Conservation (phyloP, 306 rosid species). For the Vigna reflexopilosa region DNA sequence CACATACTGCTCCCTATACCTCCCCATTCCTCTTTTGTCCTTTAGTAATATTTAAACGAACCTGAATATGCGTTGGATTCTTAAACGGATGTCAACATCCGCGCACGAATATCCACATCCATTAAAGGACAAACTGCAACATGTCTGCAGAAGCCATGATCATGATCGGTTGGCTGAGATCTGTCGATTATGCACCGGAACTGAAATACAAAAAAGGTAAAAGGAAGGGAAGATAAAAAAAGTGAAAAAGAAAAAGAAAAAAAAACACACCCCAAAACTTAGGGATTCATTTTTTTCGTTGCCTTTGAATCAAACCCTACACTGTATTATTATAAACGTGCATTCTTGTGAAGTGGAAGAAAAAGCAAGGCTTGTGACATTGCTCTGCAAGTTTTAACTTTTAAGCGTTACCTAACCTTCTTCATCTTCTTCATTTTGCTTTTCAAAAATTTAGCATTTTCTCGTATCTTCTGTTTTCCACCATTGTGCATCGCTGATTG, state of each 20-base stretch:
- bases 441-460: background rate
- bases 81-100: too few relatives aligned
- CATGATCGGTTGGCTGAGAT: too few relatives aligned
- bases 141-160: too few relatives aligned
- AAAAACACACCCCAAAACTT: background rate
- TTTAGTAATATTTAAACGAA: too few relatives aligned
- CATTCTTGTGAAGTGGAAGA: conserved; percentile 60
- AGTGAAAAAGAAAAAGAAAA: background rate
- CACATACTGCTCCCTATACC: too few relatives aligned
- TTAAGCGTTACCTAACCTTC: conserved; percentile 34
- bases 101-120: too few relatives aligned
- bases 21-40: too few relatives aligned
- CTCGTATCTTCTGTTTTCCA: conserved; percentile 19
- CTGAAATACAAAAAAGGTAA: background rate
- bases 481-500: conserved; percentile 12
- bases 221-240: background rate
- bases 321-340: background rate
- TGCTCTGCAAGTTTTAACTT: conserved; percentile 50
- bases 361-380: conserved; percentile 55
- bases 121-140: too few relatives aligned
- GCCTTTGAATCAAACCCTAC: conserved; percentile 42
- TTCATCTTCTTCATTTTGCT: conserved; percentile 12
- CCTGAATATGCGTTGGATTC: too few relatives aligned
- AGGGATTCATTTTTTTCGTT: conserved; percentile 47
- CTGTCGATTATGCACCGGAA: background rate